Base-by-base conservation (phyloP, 75 land plant species). In the Ceratopteris richardii region DNA sequence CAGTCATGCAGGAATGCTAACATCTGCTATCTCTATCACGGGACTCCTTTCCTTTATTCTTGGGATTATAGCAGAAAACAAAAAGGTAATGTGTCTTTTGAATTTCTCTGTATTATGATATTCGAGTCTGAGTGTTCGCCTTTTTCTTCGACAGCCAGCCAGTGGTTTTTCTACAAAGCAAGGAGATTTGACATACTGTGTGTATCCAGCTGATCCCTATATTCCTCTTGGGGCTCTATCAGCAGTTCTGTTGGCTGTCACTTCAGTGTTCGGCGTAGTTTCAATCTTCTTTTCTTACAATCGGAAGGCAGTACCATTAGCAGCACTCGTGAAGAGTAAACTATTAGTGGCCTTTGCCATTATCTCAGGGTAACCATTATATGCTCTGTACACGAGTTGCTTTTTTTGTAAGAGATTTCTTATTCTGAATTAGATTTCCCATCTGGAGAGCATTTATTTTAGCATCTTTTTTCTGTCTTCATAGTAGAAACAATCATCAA, bases 21-120 rank as follows among this genome's bases (percentile, higher is more conserved):
- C 93, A 10, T 59, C 82, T 44, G 27, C 67, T 44, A 62, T 80
- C 19, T 68, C 84, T n/a, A 2, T 61, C 6, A 71, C 75, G 40
- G 97, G 97, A 10, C 19, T 66, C 17, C 37, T 87, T 29, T 74
- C 97, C 18, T 91, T 91, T 65, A 64, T 91, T 7, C 61, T 79
- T 56, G 97, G 88, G 29, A 78, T 87, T 0, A 24, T 91, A 39
- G 97, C 97, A 18, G 97, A 91, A 68, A 87, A 87, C 64, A 87
- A 87, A 62, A 91, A 91, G 97, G 94, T 88, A 55, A 54, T 31
- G 18, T 24, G 17, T 60, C 39, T 24, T 31, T 14, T 10, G 51
- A 48, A 10, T 17, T 9, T 6, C 18, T 48, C 51, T 13, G 18
- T 48, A 9, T 48, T 5, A 4, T 18, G n/a, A n/a, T n/a, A n/a